Evolutionary conservation across 2,329 filamentous ascomycete species (phyloP).

Genomic region (Fusarium sublunatum): DNA sequence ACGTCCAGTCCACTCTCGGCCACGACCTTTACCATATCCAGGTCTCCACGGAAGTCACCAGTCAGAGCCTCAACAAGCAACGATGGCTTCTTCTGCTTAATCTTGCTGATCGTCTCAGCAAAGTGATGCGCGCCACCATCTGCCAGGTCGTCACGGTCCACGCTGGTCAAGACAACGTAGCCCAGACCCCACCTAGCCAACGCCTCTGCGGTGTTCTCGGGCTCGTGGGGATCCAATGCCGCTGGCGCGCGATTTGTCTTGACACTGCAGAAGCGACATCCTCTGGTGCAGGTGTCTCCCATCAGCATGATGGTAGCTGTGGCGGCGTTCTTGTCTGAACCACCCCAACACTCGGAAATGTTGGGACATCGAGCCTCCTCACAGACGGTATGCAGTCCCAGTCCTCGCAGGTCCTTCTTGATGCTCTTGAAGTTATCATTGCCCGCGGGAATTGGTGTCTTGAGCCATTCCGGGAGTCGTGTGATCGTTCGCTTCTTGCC

Average conservation of each 20-base stretch:
- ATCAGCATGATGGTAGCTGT: constrained; percentile 99
- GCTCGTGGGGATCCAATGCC: constrained; percentile 93
- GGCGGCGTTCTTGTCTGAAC: constrained; percentile 84
- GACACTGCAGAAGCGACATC: constrained; percentile 96
- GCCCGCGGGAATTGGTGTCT: constrained; percentile 89
- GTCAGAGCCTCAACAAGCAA: constrained; percentile 87
- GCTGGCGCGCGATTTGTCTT: constrained; percentile 83
- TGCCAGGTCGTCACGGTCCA: constrained; percentile 90
- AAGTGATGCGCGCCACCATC: constrained; percentile 93
- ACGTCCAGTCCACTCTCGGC: constrained; percentile 92
- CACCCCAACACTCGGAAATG: constrained; percentile 98
- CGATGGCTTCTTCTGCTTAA: constrained; percentile 83
- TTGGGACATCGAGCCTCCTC: constrained; percentile 98
- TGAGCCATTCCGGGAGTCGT: constrained; percentile 91
- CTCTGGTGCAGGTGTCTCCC: constrained; percentile 97
- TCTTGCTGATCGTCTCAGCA: constrained; percentile 92
- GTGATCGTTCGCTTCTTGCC: constrained; percentile 73
- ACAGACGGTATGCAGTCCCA: constrained; percentile 94
- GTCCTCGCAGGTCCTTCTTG: constrained; percentile 88
- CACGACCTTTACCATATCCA: constrained; percentile 87
- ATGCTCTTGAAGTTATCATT: constrained; percentile 91
- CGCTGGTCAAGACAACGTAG: constrained; percentile 93
- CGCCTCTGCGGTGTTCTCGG: constrained; percentile 95
- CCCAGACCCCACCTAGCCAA: constrained; percentile 92
- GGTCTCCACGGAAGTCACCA: constrained; percentile 85